Evolutionary conservation across 2,329 filamentous ascomycete genomes (phyloP).

Genomic region (Coccinonectria pachysandricola): DNA sequence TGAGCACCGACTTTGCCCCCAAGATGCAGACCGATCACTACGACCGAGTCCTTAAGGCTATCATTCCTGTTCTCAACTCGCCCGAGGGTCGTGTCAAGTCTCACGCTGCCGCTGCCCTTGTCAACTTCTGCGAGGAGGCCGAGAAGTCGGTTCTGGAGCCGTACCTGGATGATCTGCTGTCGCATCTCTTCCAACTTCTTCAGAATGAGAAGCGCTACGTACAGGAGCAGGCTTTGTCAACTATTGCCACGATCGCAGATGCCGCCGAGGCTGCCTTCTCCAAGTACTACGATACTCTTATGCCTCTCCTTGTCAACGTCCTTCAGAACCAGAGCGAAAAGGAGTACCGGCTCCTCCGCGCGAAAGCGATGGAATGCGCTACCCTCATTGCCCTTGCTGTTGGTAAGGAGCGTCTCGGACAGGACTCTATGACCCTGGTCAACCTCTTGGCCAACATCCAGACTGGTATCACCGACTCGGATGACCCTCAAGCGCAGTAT

Average conservation of each 20-base stretch:
- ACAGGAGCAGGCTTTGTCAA: conserved; percentile 93
- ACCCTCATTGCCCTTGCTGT: conserved; percentile 93
- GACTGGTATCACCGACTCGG: conserved; percentile 72
- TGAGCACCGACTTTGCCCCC: conserved; percentile 98
- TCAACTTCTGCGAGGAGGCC: conserved; percentile 98
- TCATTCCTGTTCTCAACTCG: conserved; percentile 85
- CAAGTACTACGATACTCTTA: conserved; percentile 90
- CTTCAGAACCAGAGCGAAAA: conserved; percentile 84
- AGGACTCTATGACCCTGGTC: conserved; percentile 78
- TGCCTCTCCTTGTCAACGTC: conserved; percentile 89
- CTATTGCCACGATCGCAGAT: conserved; percentile 97
- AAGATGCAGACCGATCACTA: conserved; percentile 98
- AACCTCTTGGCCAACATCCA: conserved; percentile 83
- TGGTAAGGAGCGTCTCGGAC: conserved; percentile 81
- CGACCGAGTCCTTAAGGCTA: conserved; percentile 73
- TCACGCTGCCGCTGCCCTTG: conserved; percentile 91
- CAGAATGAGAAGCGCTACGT: conserved; percentile 92
- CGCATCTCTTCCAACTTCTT: conserved; percentile 75
- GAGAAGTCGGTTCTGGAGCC: conserved; percentile 87
- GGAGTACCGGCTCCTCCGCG: conserved; percentile 80
- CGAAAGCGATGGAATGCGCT: conserved; percentile 98
- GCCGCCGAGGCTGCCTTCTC: conserved; percentile 90
- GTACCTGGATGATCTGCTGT: conserved; percentile 80
- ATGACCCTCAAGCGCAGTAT: conserved; percentile 94
- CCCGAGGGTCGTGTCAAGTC: conserved; percentile 90